Conservation (phyloP, 169 alveolate species). For the Cryptosporidium canis region DNA sequence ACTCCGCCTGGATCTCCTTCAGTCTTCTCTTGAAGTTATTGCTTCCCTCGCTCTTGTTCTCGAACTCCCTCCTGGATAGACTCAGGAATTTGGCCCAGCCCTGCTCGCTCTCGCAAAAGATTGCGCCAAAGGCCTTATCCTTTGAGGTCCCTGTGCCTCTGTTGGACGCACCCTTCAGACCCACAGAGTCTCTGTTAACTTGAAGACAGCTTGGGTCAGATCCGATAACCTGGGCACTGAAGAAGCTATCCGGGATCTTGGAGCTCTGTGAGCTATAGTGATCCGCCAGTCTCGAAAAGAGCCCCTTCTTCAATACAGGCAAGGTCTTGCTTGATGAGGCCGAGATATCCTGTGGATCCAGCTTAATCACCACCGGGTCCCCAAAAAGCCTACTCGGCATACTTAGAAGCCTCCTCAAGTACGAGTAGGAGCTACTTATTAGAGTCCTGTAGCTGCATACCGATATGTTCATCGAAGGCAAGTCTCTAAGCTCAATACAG, state of each 20-base stretch:
- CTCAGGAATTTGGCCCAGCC: conserved; percentile 7
- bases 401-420: not conserved
- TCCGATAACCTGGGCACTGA: conserved; percentile 2
- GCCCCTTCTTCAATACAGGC: not conserved
- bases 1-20: conserved; percentile 12
- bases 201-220: not conserved
- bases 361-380: not conserved
- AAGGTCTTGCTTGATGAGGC: not conserved
- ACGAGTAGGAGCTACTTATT: not conserved
- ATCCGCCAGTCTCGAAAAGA: not conserved
- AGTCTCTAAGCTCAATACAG: conserved; percentile 25
- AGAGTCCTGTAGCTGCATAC: not conserved
- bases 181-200: not conserved
- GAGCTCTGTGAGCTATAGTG: not conserved
- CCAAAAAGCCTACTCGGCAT: not conserved
- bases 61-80: not conserved
- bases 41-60: not conserved
- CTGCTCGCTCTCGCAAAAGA: not conserved
- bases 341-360: not conserved
- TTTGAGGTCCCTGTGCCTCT: not conserved
- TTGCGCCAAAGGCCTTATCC: not conserved
- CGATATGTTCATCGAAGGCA: conserved; percentile 6
- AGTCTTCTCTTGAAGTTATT: conserved; percentile 21
- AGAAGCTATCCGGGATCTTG: not conserved
- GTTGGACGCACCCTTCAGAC: not conserved